Evolutionary conservation across 768 basidiomycete species (phyloP).

Genomic region (Punctularia strigosozonata): DNA sequence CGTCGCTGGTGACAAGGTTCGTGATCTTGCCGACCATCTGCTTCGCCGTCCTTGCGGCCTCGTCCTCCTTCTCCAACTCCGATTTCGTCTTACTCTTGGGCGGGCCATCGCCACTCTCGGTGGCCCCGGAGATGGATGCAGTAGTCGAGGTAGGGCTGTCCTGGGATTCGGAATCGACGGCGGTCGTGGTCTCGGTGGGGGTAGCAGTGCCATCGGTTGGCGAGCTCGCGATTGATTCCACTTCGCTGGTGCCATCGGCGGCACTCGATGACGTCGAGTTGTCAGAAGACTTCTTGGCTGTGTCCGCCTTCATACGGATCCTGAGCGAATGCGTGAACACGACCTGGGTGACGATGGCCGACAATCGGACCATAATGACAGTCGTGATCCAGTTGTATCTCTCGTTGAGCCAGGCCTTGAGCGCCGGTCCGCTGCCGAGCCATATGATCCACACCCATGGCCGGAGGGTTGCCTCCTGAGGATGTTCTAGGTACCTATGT

Average conservation of each 20-base stretch:
- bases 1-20: slow-evolving; percentile 28
- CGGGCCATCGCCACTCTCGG: background rate
- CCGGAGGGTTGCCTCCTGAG: slow-evolving; percentile 22
- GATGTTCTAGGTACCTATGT: no score
- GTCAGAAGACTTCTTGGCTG: slow-evolving; percentile 3
- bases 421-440: slow-evolving; percentile 21
- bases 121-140: no score
- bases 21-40: slow-evolving; percentile 28
- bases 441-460: slow-evolving; percentile 37
- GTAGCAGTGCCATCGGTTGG: background rate
- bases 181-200: background rate
- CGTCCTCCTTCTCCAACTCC: background rate
- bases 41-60: slow-evolving; percentile 6
- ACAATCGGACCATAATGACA: slow-evolving; percentile 32
- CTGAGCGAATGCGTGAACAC: slow-evolving; percentile 48
- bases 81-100: background rate
- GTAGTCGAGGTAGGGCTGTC: no score
- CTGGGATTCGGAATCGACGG: background rate
- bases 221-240: slow-evolving; percentile 5
- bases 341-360: slow-evolving; percentile 40
- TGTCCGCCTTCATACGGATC: slow-evolving; percentile 46
- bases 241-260: slow-evolving; percentile 6
- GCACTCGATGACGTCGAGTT: slow-evolving; percentile 10
- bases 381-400: slow-evolving; percentile 31
- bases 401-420: slow-evolving; percentile 25